Base-by-base conservation (phyloP, 805 yeast species). In the Suhomyces tanzawaensis region DNA sequence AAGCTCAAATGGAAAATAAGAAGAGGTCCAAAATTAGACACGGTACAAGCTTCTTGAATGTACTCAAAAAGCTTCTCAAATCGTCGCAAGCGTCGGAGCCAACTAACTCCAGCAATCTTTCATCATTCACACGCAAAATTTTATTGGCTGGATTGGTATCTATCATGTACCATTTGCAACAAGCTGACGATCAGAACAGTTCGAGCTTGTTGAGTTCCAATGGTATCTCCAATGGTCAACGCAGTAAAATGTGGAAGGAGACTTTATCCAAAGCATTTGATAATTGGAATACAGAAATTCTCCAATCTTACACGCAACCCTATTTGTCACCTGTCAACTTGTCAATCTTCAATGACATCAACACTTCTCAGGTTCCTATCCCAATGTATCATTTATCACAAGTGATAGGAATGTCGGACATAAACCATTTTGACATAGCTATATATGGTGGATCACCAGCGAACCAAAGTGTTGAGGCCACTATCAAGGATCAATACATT, bases 401-500 rank as follows among this genome's bases (percentile, higher is more conserved):
- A 52, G 77, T 85, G 12, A 75, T 80, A 31, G 74, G 71, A 1
- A 53, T 66, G 44, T 45, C 86, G 54, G 77, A 85, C 36, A 73
- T 83, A 19, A 81, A 85, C 39, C 87, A 85, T 45, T 81, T 84
- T 57, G 95, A 87, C 57, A 77, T 85, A 40, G 84, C 84, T 37
- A 81, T 85, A 4, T 82, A 70, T 57, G 82, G 90, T 2, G 96
- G 96, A 1, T 85, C 88, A 6, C 93, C 93, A 1, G 77, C 83
- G 62, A 74, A 89, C 50, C 81, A 84, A 81, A 84, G 71, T 42
- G 73, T 69, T 4, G 52, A 47, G 19, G 70, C 66, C 1, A 62
- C 67, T 1, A 35, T 46, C 21, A 64, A 66, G 34, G 74, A 69
- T 41, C 54, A 57, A 35, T 39, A 47, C 15, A 48, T 57, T 16